These are phyloP conservation scores for Schwanniomyces pseudopolymorphus DNA, from an alignment of 805 yeast species.

Conservation along the genomic window DNA sequence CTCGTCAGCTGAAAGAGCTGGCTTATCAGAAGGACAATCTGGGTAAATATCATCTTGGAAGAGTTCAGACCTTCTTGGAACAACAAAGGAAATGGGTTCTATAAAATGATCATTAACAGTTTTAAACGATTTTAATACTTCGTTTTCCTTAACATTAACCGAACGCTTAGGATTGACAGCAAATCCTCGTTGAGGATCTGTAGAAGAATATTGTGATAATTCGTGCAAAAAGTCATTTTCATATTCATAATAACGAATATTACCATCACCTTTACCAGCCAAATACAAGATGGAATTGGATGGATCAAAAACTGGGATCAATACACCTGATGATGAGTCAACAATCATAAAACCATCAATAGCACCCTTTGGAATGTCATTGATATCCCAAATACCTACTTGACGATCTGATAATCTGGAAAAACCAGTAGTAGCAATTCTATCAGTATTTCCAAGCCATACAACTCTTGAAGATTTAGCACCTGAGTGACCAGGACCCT, in stretches of 20 bases:
- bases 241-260: conserved; percentile 89
- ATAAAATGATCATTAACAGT: conserved; percentile 80
- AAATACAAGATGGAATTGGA: conserved; percentile 76
- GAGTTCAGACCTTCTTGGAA: conserved; percentile 90
- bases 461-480: conserved; percentile 86
- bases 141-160: conserved; percentile 80
- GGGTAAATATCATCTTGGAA: conserved; percentile 94
- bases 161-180: conserved; percentile 84
- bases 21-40: conserved; percentile 76
- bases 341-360: conserved; percentile 84
- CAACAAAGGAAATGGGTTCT: conserved; percentile 90
- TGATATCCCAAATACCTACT: conserved; percentile 88
- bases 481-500: conserved; percentile 89
- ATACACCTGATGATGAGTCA: conserved; percentile 89
- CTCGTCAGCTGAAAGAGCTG: conserved; percentile 78
- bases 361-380: conserved; percentile 73
- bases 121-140: conserved; percentile 78
- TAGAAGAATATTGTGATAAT: conserved; percentile 84
- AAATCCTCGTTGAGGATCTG: conserved; percentile 94
- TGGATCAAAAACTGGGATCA: conserved; percentile 88
- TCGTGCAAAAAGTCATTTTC: conserved; percentile 80
- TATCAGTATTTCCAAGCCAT: conserved; percentile 86
- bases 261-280: conserved; percentile 98
- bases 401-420: conserved; percentile 92
- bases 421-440: conserved; percentile 92